These are phyloP conservation scores for Pseudopyricularia cyperi DNA, from an alignment of 2,329 filamentous ascomycete genomes.

Conservation along the genomic window DNA sequence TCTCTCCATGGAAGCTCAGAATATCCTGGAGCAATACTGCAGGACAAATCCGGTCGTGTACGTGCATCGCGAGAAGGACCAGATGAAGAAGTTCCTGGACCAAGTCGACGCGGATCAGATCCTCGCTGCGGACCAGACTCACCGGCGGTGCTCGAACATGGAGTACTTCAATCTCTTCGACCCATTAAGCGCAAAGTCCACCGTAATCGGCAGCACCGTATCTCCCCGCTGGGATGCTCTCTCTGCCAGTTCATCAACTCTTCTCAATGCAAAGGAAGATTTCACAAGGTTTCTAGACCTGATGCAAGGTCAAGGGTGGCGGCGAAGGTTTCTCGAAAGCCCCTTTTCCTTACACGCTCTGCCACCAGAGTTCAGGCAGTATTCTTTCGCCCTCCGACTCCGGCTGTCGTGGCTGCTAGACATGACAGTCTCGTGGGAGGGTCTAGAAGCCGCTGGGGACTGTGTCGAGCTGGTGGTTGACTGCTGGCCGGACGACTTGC, in stretches of 20 bases:
- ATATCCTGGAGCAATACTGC: constrained; percentile 44
- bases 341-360: constrained; percentile 47
- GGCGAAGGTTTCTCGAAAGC: constrained; percentile 40
- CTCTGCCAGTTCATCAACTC: constrained; percentile 38
- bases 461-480: constrained; percentile 48
- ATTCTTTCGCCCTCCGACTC: constrained; percentile 51
- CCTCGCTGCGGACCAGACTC: constrained; percentile 38
- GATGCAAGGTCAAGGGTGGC: constrained; percentile 38
- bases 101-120: constrained; percentile 41
- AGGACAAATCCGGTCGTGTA: constrained; percentile 58
- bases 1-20: constrained; percentile 46
- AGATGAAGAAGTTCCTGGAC: constrained; percentile 45
- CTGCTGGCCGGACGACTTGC: constrained; percentile 35
- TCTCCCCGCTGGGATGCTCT: constrained; percentile 9
- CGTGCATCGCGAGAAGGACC: constrained; percentile 50
- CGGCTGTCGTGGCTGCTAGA: constrained; percentile 44
- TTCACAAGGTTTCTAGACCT: constrained; percentile 46
- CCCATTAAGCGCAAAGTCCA: constrained; percentile 18
- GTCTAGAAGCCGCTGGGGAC: constrained; percentile 45
- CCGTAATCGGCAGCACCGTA: constrained; percentile 9
- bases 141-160: constrained; percentile 52
- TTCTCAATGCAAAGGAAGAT: constrained; percentile 47
- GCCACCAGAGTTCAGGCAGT: constrained; percentile 41
- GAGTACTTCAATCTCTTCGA: constrained; percentile 59
- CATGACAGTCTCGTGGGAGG: constrained; percentile 33